A percentile compares a stretch with the other conserved stretches of the same genome.
Conservation (phyloP, 2,329 filamentous ascomycete species). For the Sphaerulina musiva region DNA sequence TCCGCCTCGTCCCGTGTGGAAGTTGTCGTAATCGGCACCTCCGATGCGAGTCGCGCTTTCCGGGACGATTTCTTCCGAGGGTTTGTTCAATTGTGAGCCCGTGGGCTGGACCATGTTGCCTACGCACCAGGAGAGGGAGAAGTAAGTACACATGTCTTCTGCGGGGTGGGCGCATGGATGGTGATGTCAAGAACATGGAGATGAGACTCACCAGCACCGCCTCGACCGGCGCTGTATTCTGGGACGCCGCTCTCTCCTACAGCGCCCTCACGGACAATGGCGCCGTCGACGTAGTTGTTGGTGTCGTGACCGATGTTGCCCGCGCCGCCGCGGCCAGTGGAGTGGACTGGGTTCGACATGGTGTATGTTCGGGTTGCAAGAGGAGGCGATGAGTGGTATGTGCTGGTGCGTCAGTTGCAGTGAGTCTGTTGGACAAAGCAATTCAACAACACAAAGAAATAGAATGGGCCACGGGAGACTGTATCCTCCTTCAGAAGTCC, state of each 20-base stretch:
- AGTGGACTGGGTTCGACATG: conserved; percentile 32
- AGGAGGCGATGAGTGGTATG: not conserved
- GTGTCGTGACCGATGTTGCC: conserved; percentile 51
- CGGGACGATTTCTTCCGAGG: conserved; percentile 40
- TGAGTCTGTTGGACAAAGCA: not conserved
- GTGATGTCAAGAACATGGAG: not conserved
- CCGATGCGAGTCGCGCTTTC: conserved; percentile 36
- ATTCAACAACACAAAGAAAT: not conserved
- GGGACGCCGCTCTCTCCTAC: conserved; percentile 34
- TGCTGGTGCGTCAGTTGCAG: not conserved
- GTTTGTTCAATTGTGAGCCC: conserved; percentile 5
- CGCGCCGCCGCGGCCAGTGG: conserved; percentile 54
- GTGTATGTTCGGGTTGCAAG: not conserved
- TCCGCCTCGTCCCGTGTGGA: conserved; percentile 45
- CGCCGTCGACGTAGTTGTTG: conserved; percentile 41
- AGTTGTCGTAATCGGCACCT: conserved; percentile 37
- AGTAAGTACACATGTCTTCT: conserved; percentile 28
- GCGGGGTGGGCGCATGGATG: conserved; percentile 32
- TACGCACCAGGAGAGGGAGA: not conserved
- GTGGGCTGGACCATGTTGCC: conserved; percentile 16
- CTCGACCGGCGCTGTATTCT: conserved; percentile 37
- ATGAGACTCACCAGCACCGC: conserved; percentile 37
- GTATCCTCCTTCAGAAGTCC: no score
- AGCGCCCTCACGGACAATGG: conserved; percentile 43
- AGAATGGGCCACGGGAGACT: no score